These are phyloP conservation scores for Fonsecaea pugnacius DNA, from an alignment of 2,329 filamentous ascomycete genomes.

Conservation along the genomic window DNA sequence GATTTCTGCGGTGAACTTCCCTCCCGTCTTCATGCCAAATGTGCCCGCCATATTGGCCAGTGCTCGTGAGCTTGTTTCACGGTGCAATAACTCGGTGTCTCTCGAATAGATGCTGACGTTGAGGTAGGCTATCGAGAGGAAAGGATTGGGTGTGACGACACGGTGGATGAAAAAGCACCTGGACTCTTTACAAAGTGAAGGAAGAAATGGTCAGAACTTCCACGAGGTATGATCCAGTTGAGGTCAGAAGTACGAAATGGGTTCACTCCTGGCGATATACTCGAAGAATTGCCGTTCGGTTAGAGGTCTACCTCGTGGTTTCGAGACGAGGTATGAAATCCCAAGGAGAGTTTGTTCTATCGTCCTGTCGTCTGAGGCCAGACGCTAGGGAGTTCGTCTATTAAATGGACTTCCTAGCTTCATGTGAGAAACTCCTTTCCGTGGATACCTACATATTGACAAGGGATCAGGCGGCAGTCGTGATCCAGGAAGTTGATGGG, in stretches of 20 bases:
- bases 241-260: neutral
- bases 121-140: neutral
- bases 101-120: neutral
- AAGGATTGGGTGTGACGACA: neutral
- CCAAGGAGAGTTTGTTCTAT: neutral
- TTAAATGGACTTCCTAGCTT: neutral
- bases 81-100: neutral
- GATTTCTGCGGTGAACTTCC: slow-evolving; percentile 22
- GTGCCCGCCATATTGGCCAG: slow-evolving; percentile 17
- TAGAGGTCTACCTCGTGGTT: neutral
- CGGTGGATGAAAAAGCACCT: slow-evolving; percentile 1
- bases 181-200: neutral
- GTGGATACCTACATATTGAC: neutral
- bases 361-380: neutral
- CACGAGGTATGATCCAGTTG: neutral
- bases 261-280: neutral
- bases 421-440: neutral
- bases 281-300: neutral
- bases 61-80: neutral
- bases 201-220: neutral
- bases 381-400: neutral
- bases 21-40: slow-evolving; percentile 22
- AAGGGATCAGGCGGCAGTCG: slow-evolving; percentile 8
- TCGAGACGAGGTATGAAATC: neutral
- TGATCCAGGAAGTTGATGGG: neutral